phyloP scores from a whole-genome alignment of 352 stramenopile genomes.

The Globisporangium ultimum region DNA sequence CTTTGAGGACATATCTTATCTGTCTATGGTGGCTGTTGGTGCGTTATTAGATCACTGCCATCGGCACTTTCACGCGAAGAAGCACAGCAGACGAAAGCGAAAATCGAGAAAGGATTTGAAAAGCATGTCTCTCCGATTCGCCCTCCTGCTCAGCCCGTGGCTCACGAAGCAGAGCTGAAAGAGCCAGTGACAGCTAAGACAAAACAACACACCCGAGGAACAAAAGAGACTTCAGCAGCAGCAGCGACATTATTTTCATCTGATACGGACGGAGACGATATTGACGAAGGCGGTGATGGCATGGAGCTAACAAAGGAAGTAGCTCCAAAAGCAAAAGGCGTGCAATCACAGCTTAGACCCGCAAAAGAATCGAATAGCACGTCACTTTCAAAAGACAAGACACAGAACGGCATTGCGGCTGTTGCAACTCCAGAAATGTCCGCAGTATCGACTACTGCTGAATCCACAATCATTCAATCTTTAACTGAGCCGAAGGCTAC shows the following conservation, averaged over 20 bases:
- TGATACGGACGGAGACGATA: conserved; percentile 3
- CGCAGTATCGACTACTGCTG: background rate
- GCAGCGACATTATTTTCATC: conserved; percentile 12
- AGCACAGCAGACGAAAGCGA: conserved; percentile 26
- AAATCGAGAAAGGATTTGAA: conserved; percentile 38
- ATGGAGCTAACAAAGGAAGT: background rate
- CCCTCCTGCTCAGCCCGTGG: too few species aligned
- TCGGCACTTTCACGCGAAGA: conserved; percentile 36
- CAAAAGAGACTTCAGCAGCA: background rate
- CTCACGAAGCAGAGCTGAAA: background rate
- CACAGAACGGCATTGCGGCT: too few species aligned
- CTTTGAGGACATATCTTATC: too few species aligned
- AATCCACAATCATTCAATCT: too few species aligned
- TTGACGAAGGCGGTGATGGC: background rate
- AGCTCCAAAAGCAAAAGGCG: background rate
- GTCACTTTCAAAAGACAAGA: background rate
- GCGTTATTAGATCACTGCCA: conserved; percentile 12
- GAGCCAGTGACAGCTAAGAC: background rate
- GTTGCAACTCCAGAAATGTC: background rate
- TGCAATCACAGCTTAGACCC: background rate
- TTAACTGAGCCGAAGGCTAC: too few species aligned
- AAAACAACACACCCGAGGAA: background rate
- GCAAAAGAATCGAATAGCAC: background rate
- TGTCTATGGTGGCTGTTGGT: background rate
- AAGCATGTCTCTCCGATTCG: background rate